Percentiles rank a stretch among this genome's conserved stretches.
Evolutionary conservation across 257 asterid genomes (phyloP).

Genomic region (Nicotiana attenuata): DNA sequence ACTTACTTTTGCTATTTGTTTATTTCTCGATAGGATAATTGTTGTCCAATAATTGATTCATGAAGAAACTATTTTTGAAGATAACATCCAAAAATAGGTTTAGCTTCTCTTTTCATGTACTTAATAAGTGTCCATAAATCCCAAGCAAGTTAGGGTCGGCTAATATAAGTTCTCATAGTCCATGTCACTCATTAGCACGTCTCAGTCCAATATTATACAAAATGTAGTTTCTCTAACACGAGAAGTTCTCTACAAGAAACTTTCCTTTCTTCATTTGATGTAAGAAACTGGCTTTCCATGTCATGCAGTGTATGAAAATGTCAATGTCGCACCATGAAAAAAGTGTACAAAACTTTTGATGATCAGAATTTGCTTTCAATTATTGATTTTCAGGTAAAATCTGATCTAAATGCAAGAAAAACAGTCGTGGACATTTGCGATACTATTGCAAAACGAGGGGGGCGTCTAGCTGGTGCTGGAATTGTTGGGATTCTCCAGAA

Average conservation of each 20-base stretch:
- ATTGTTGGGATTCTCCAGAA: conserved; percentile 70
- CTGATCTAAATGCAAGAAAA: conserved; percentile 37
- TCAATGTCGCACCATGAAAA: too few species aligned
- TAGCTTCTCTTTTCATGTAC: too few species aligned
- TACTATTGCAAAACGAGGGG: conserved; percentile 62
- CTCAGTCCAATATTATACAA: neutral
- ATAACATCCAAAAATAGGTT: neutral
- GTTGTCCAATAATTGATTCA: neutral
- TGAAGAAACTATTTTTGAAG: neutral
- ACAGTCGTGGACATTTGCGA: conserved; percentile 48
- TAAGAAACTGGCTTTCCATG: neutral
- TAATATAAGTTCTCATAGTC: neutral
- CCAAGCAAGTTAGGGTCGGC: neutral
- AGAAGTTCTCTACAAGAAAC: neutral
- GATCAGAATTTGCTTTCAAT: neutral
- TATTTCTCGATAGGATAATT: neutral
- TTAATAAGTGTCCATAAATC: neutral
- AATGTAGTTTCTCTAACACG: neutral
- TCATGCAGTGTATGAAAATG: neutral
- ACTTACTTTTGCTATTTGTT: neutral
- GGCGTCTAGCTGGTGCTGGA: conserved; percentile 80
- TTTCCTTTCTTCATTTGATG: neutral
- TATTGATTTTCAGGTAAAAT: conserved; percentile 29
- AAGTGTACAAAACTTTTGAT: neutral
- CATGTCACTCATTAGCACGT: neutral